Evolutionary conservation across 2,329 filamentous ascomycete species (phyloP), one percentile per base, ranked within the genome.

Genomic region (Cladosporium sphaerospermum): DNA sequence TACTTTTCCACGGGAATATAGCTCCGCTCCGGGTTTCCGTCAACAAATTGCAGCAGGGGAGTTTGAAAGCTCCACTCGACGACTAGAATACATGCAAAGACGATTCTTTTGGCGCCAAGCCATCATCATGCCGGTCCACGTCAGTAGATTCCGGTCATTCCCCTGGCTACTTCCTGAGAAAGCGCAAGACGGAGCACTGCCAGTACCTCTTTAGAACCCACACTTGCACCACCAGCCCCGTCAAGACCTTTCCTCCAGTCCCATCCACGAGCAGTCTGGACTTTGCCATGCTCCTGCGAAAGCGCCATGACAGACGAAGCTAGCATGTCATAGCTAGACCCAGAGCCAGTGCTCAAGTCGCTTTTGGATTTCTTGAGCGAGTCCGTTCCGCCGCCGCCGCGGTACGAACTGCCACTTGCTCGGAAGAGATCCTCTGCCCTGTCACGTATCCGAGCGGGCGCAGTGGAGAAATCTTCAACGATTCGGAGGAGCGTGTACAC

Each of bases 131-230:
- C 23, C 23, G 23, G 23, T 3, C 23, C 36, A 13, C 40, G 11
- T 44, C 19, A 44, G 42, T 44, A 44, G 1, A 14, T 41, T 18
- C 56, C 54, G 16, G 45, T 54, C 84, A 86, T 90, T 50, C 85
- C 74, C 62, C 76, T 79, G 11, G 82, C 85, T 64, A 95, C 71
- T 60, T 93, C 89, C 67, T 79, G 82, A 11, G 88, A 86, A 64
- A 96, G 69, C 2, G 84, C 86, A 48, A 89, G 68, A 59, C 91
- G 79, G 69, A 96, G 67, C 58, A 85, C 79, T 58, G 78, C 77
- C 55, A 96, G 71, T n/a, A 96, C 75, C 57, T 92, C 86, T 45
- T 77, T 76, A 0, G 83, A 86, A 57, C 73, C 61, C 14, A 60
- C 82, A 14, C 79, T 81, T 9, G 75, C 76, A 31, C 79, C 78